Evolutionary conservation across 805 yeast genomes (phyloP), one percentile per base, ranked within the genome.

Genomic region (Debaryomyces maramus): DNA sequence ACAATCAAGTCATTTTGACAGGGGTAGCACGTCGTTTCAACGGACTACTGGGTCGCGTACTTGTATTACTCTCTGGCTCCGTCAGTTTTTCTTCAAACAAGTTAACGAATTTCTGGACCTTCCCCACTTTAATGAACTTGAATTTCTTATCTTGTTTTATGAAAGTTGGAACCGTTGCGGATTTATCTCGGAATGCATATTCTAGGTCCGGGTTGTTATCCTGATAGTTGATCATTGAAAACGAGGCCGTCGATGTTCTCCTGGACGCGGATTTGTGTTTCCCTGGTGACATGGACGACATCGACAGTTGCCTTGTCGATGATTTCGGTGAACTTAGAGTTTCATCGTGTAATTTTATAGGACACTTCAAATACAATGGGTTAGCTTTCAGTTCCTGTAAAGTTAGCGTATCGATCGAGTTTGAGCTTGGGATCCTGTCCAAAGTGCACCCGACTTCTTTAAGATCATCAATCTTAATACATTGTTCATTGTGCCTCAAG

Each of bases 91-190:
- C 73, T 45, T 70, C 75, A 46, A 69, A 70, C 48, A 70, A 55
- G 47, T 58, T 58, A 9, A 70, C 75, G 47, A 67, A 69, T 48
- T 68, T 67, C 45, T 70, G 75, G 21, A 70, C 75, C 45, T 70
- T 70, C 2, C 75, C 75, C 17, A 70, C 69, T 48, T 68, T 69
- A 43, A 70, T 70, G 46, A 63, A 70, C 46, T 64, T 67, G 53
- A 67, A 70, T 49, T 69, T 70, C 41, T 63, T 65, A 51, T 68
- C 65, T 37, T 65, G 58, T 45, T 67, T 67, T 36, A 70, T 67
- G 46, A 57, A 68, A 8, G 59, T 48, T 6, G 69, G 70, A 9
- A 60, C 70, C 32, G 53, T 38, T 1, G 55, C 41, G 2, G 64
- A 53, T 26, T 48, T 51, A 39, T 52, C 55, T 20, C 50, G 52